These are phyloP conservation scores for Croton setiger DNA, from an alignment of 441 rosid species.

Conservation along the genomic window DNA sequence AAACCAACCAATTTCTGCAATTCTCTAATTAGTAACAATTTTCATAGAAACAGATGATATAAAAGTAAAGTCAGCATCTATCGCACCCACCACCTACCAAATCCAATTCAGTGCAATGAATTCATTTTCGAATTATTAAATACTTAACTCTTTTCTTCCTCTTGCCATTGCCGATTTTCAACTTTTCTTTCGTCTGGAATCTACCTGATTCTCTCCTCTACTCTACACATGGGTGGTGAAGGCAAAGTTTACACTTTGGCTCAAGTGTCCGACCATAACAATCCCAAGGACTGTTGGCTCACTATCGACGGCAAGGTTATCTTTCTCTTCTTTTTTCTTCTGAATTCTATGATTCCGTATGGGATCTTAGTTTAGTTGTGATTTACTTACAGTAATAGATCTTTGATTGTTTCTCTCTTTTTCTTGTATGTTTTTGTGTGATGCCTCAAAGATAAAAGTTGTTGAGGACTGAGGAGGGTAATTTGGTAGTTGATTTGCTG, in stretches of 20 bases:
- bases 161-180: too few species aligned
- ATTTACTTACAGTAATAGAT: too few species aligned
- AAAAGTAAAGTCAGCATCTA: neutral
- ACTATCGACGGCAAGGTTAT: conserved; percentile 64
- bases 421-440: too few species aligned
- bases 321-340: neutral
- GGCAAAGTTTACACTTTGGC: conserved; percentile 60
- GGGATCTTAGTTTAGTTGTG: too few species aligned
- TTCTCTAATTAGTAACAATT: too few species aligned
- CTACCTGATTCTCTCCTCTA: neutral
- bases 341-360: neutral
- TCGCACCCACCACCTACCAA: conserved; percentile 9
- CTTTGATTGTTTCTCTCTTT: neutral
- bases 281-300: conserved; percentile 65
- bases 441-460: neutral
- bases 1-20: neutral
- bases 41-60: too few species aligned
- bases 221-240: conserved; percentile 37
- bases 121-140: too few species aligned
- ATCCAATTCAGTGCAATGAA: too few species aligned
- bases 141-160: neutral
- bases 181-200: too few species aligned
- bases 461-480: neutral
- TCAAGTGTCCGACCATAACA: conserved; percentile 59
- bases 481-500: neutral